These are phyloP conservation scores for Elsinoe ampelina DNA, from an alignment of 2,329 filamentous ascomycete genomes.

Conservation along the genomic window DNA sequence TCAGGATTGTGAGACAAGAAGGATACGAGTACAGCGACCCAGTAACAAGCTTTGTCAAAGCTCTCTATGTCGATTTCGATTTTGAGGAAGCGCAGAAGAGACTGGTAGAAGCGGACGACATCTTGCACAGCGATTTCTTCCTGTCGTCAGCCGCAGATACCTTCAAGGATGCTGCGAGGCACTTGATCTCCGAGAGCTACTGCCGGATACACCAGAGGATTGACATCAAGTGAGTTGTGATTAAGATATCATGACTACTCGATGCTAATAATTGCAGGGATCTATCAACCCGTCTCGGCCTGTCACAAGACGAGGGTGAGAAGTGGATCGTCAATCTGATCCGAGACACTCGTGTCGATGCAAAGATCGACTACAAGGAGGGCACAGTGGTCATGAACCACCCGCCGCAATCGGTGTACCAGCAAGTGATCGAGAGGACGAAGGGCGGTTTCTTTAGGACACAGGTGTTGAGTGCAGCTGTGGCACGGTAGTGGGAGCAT, in stretches of 20 bases:
- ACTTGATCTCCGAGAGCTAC: conserved; percentile 97
- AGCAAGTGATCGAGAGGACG: conserved; percentile 97
- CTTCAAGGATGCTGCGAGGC: conserved; percentile 88
- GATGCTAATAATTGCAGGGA: conserved; percentile 45
- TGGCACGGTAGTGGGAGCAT: conserved; percentile 33
- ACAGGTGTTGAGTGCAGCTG: conserved; percentile 67
- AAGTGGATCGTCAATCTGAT: conserved; percentile 99
- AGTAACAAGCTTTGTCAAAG: conserved; percentile 91
- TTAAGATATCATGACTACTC: neutral
- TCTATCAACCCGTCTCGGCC: conserved; percentile 78
- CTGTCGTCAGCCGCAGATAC: conserved; percentile 71
- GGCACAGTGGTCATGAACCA: conserved; percentile 99
- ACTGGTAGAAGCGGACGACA: conserved; percentile 77
- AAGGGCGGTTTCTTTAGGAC: conserved; percentile 99
- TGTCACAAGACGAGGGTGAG: conserved; percentile 91
- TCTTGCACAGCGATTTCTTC: conserved; percentile 93
- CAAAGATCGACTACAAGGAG: conserved; percentile 98
- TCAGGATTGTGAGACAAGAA: conserved; percentile 93
- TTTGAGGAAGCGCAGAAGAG: conserved; percentile 93
- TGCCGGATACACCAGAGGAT: conserved; percentile 99
- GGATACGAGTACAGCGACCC: conserved; percentile 96
- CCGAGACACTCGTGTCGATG: conserved; percentile 90
- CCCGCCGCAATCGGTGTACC: conserved; percentile 94
- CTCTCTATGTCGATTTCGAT: conserved; percentile 91
- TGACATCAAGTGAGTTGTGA: conserved; percentile 66